Percentiles rank a stretch among this genome's conserved stretches.
phyloP scores from a whole-genome alignment of 2,329 filamentous ascomycete species.

The Zalaria sp. region DNA sequence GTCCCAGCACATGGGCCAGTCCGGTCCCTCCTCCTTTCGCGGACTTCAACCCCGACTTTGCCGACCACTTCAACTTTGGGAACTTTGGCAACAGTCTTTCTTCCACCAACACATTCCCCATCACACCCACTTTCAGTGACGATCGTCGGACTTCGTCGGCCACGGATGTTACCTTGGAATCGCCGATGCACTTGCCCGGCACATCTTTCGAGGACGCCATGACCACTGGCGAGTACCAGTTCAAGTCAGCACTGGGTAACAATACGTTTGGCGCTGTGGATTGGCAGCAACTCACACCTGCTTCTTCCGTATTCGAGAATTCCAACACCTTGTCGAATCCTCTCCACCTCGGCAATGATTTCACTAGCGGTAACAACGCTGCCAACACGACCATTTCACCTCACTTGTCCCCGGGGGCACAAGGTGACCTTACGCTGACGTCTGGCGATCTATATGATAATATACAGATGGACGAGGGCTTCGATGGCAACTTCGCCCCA shows the following conservation, averaged over 20 bases:
- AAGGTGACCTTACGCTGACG: constrained; percentile 51
- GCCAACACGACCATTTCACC: constrained; percentile 18
- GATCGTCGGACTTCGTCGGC: constrained; percentile 13
- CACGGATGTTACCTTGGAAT: constrained; percentile 9
- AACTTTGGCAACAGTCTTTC: constrained; percentile 12
- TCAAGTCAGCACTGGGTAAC: no score
- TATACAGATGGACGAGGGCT: constrained; percentile 48
- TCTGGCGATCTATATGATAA: constrained; percentile 34
- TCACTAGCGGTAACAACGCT: neutral
- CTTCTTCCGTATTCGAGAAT: constrained; percentile 41
- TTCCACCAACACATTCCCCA: constrained; percentile 9
- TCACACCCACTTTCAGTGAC: constrained; percentile 20
- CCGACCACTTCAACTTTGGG: constrained; percentile 19
- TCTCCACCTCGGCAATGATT: constrained; percentile 15
- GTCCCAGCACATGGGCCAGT: constrained; percentile 11
- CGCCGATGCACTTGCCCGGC: constrained; percentile 25
- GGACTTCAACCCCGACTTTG: constrained; percentile 16
- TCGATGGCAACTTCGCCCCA: constrained; percentile 51
- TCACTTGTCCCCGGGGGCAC: constrained; percentile 56
- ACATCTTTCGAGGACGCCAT: constrained; percentile 28
- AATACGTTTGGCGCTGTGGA: no score
- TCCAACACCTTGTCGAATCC: constrained; percentile 38
- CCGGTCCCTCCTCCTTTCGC: constrained; percentile 16
- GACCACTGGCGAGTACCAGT: constrained; percentile 25
- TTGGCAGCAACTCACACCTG: constrained; percentile 17